Percentiles rank a stretch among this genome's conserved stretches.
These are phyloP conservation scores for Alternaria infectoria DNA, from an alignment of 2,329 filamentous ascomycete genomes.

Conservation along the genomic window DNA sequence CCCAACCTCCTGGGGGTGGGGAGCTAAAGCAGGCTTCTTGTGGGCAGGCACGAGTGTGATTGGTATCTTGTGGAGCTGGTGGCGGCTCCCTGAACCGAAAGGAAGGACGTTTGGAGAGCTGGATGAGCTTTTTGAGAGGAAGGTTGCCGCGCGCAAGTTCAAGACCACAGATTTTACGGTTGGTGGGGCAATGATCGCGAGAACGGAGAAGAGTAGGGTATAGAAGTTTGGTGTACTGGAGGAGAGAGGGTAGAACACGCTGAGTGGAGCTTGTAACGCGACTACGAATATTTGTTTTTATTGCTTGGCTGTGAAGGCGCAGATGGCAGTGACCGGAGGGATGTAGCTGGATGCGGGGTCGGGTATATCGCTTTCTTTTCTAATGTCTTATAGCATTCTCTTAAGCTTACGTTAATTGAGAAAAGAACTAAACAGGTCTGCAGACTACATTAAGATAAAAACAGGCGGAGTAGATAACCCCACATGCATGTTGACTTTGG, in stretches of 20 bases:
- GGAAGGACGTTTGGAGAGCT: constrained; percentile 83
- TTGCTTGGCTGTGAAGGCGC: too few species aligned
- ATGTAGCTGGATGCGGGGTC: rapidly evolving
- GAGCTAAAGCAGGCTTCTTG: constrained; percentile 83
- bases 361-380: neutral
- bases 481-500: neutral
- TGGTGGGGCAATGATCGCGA: neutral
- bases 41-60: constrained; percentile 78
- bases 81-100: constrained; percentile 76
- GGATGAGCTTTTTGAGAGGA: constrained; percentile 75
- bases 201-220: neutral
- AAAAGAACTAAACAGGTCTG: neutral
- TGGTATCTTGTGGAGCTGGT: constrained; percentile 78
- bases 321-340: neutral
- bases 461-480: neutral
- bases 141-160: constrained; percentile 26
- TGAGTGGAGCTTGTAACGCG: neutral
- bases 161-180: neutral
- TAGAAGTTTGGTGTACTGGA: neutral
- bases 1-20: constrained; percentile 75
- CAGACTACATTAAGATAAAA: neutral
- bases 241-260: neutral
- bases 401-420: rapidly evolving
- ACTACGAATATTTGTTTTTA: neutral
- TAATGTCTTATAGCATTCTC: too few species aligned